A percentile compares a stretch with the other conserved stretches of the same genome.
Conservation (phyloP, 306 rosid species). For the Castanea mollissima region DNA sequence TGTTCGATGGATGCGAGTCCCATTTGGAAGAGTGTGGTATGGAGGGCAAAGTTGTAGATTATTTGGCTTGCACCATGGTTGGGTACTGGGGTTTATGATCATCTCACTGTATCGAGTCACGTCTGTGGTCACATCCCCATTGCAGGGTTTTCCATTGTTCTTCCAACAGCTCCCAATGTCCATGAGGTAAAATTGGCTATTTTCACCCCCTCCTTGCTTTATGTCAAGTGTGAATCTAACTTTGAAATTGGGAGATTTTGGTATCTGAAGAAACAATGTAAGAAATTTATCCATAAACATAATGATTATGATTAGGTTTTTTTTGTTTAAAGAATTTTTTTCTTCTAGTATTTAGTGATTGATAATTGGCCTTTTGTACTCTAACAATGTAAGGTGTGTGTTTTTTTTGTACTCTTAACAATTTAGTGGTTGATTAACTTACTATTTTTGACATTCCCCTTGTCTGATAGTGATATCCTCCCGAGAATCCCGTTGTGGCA, state of each 20-base stretch:
- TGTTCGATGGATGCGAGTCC: conserved; percentile 42
- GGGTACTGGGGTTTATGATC: conserved; percentile 50
- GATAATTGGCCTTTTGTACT: no score
- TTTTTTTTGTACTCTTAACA: no score
- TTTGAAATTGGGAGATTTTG: conserved; percentile 63
- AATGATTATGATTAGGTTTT: no score
- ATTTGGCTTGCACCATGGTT: conserved; percentile 36
- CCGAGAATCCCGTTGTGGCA: conserved; percentile 49
- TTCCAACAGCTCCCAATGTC: conserved; percentile 91
- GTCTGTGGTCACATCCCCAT: conserved; percentile 65
- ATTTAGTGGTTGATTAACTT: background rate
- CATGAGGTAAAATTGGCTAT: conserved; percentile 63
- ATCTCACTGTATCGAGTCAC: conserved; percentile 50
- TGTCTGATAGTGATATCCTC: conserved; percentile 53
- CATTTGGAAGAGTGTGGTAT: conserved; percentile 52
- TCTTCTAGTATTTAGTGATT: no score
- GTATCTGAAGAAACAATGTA: conserved; percentile 3
- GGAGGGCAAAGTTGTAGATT: conserved; percentile 48
- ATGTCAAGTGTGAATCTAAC: conserved; percentile 44
- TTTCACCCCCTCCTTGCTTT: conserved; percentile 45
- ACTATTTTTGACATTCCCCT: conserved; percentile 62
- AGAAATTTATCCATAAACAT: no score
- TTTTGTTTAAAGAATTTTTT: no score
- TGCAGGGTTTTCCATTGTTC: conserved; percentile 68
- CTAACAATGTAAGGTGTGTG: no score